These are phyloP conservation scores for Phytophthora chlamydospora DNA, from an alignment of 352 stramenopile genomes.

Conservation along the genomic window DNA sequence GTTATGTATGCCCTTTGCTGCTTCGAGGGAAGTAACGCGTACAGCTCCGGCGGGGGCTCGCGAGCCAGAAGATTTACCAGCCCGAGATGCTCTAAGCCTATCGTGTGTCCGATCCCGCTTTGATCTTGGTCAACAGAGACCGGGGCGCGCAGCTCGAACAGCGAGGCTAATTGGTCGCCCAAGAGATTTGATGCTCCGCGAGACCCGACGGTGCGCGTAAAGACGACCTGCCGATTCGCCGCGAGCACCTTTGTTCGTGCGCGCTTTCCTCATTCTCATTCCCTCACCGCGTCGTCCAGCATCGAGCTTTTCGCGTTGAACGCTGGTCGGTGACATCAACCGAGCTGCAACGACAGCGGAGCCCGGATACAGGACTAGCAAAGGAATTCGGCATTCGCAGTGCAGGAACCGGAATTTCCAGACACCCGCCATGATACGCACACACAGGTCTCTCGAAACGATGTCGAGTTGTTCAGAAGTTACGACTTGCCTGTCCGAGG, in stretches of 20 bases:
- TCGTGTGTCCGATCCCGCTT: conserved; percentile 33
- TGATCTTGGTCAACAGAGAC: conserved; percentile 34
- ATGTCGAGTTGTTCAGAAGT: conserved; percentile 42
- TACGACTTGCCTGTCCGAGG: conserved; percentile 59
- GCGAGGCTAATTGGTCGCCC: conserved; percentile 31
- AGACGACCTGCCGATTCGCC: conserved; percentile 23
- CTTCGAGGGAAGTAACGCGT: conserved; percentile 19
- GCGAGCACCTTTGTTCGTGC: conserved; percentile 9
- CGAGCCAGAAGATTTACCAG: conserved; percentile 34
- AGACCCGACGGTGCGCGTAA: conserved; percentile 22
- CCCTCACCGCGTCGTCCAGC: conserved; percentile 18
- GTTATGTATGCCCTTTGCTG: conserved; percentile 6
- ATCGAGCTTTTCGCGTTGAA: conserved; percentile 15
- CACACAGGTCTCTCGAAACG: conserved; percentile 28
- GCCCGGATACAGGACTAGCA: conserved; percentile 9
- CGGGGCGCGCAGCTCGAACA: conserved; percentile 10
- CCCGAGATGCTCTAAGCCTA: conserved; percentile 26
- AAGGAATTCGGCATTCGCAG: background rate
- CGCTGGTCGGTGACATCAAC: conserved; percentile 2
- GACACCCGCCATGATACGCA: conserved; percentile 15
- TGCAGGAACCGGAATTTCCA: conserved; percentile 1
- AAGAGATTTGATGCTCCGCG: conserved; percentile 22
- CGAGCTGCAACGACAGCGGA: conserved; percentile 4
- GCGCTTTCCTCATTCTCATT: conserved; percentile 31
- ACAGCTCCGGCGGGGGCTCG: background rate